A percentile compares a stretch with the other conserved stretches of the same genome.
Conservation (phyloP, 2,329 filamentous ascomycete species). For the Penicillium olsonii region DNA sequence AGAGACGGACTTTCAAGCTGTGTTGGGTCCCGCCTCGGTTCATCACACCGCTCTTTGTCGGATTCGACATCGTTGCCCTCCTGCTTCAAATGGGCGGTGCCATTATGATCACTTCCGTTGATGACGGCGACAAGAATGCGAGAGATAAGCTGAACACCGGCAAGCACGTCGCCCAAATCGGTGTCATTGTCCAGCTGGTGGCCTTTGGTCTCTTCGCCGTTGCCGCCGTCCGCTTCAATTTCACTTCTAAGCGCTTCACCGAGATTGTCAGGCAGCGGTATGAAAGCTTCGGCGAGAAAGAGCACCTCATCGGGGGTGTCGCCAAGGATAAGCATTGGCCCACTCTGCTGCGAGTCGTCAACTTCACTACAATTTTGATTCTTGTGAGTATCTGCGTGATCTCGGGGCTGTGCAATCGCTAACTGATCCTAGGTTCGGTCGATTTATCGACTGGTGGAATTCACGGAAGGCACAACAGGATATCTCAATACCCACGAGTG, state of each 20-base stretch:
- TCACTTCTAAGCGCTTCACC: constrained; percentile 44
- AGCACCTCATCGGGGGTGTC: constrained; percentile 21
- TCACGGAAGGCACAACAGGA: constrained; percentile 43
- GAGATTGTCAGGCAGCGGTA: constrained; percentile 31
- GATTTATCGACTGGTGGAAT: constrained; percentile 53
- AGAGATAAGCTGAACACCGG: constrained; percentile 35
- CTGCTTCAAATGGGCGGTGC: constrained; percentile 41
- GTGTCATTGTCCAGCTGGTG: constrained; percentile 47
- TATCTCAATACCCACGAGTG: constrained; percentile 48
- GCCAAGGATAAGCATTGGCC: constrained; percentile 33
- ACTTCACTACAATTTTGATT: constrained; percentile 33
- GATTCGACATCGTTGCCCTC: constrained; percentile 43
- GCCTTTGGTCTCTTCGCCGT: constrained; percentile 52
- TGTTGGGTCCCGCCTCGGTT: constrained; percentile 40
- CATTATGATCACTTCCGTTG: constrained; percentile 43
- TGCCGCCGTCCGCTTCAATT: constrained; percentile 50
- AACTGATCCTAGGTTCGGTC: constrained; percentile 38
- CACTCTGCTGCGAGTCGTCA: constrained; percentile 32
- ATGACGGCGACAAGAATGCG: constrained; percentile 21
- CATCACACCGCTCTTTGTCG: constrained; percentile 46
- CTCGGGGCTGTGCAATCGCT: constrained; percentile 1
- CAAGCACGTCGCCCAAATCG: constrained; percentile 42
- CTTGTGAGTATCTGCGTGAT: constrained; percentile 21
- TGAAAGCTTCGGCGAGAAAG: constrained; percentile 14
- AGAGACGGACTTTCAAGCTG: constrained; percentile 34